These are phyloP conservation scores for Cutaneotrichosporon cavernicola DNA, from an alignment of 1,284 basidiomycete genomes.

Conservation along the genomic window DNA sequence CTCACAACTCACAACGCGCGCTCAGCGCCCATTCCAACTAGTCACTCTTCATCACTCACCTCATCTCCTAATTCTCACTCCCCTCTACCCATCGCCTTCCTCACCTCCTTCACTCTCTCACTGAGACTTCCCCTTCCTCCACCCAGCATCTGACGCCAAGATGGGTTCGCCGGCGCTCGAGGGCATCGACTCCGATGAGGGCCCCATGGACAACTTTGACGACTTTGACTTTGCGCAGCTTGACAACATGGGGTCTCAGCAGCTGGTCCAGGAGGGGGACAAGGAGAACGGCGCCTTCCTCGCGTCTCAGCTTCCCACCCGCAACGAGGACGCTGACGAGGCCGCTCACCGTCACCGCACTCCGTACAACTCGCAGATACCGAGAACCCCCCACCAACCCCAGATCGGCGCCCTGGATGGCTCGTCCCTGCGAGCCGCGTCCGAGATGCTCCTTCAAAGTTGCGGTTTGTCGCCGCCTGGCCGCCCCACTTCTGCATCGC, in stretches of 20 bases:
- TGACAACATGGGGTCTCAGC: background rate
- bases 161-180: background rate
- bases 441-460: background rate
- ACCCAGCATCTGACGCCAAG: background rate
- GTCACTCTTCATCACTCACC: conserved; percentile 10
- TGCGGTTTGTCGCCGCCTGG: background rate
- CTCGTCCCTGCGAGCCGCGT: background rate
- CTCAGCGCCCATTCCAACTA: background rate
- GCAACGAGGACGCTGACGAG: background rate
- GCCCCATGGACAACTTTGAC: background rate
- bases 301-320: background rate
- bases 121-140: background rate
- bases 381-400: background rate
- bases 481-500: background rate
- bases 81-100: conserved; percentile 9
- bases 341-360: background rate
- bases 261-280: background rate
- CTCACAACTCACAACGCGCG: background rate
- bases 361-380: background rate
- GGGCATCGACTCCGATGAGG: background rate
- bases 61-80: background rate
- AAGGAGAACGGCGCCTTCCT: background rate
- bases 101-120: background rate
- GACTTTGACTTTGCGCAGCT: background rate
- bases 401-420: background rate